Percentiles rank a stretch among this genome's conserved stretches.
Conservation (phyloP, 2,329 filamentous ascomycete species). For the Diaporthe vaccinii region DNA sequence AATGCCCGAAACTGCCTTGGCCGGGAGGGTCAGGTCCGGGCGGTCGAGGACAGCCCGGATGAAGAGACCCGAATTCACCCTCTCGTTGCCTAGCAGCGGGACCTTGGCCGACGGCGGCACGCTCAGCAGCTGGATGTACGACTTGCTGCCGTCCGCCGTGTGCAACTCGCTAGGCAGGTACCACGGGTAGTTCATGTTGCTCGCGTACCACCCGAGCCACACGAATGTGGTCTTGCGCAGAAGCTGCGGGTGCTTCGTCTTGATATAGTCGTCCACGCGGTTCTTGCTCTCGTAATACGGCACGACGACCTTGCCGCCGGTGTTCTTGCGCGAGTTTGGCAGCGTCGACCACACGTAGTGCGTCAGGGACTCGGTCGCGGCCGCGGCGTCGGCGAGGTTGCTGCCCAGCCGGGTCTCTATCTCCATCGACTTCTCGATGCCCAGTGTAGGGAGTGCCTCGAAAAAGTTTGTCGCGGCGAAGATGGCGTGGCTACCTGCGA, state of each 20-base stretch:
- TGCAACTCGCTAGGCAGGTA: constrained; percentile 8
- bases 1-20: not conserved
- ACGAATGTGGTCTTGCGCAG: constrained; percentile 56
- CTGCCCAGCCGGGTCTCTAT: constrained; percentile 56
- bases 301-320: constrained; percentile 50
- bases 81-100: constrained; percentile 4
- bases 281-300: constrained; percentile 60
- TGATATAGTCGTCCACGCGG: constrained; percentile 56
- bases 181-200: constrained; percentile 47
- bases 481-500: constrained; percentile 45
- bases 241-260: constrained; percentile 47
- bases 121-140: not conserved
- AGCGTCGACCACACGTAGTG: constrained; percentile 62
- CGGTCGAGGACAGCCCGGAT: constrained; percentile 12
- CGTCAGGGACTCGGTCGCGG: constrained; percentile 52
- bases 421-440: constrained; percentile 50
- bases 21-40: constrained; percentile 16
- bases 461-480: constrained; percentile 59
- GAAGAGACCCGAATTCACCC: not conserved
- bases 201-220: constrained; percentile 53
- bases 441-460: constrained; percentile 49
- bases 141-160: not conserved
- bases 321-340: constrained; percentile 51
- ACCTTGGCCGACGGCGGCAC: not conserved
- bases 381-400: constrained; percentile 58